Evolutionary conservation across 1,284 basidiomycete species (phyloP).

Genomic region (Cryptococcus sp.): DNA sequence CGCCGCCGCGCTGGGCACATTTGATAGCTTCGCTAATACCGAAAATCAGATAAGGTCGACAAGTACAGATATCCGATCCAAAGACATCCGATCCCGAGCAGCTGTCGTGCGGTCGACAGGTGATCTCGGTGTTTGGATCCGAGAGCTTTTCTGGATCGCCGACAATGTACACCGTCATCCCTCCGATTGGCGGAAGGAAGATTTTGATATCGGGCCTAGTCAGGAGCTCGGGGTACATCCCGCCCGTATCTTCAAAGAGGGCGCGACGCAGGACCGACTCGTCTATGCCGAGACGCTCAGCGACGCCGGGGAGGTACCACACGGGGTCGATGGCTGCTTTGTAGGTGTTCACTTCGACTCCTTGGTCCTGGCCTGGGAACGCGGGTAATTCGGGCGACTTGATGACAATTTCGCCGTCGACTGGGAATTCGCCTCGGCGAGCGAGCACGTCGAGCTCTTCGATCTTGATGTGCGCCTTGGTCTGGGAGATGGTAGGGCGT

Average conservation of each 20-base stretch:
- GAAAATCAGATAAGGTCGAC: conserved; percentile 85
- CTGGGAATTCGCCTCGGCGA: conserved; percentile 65
- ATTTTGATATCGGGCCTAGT: conserved; percentile 91
- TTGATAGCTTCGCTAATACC: conserved; percentile 93
- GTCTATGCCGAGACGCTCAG: conserved; percentile 82
- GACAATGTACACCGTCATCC: conserved; percentile 90
- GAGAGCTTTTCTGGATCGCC: conserved; percentile 76
- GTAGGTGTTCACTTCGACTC: conserved; percentile 73
- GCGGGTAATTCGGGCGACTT: conserved; percentile 54
- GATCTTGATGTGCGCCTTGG: conserved; percentile 61
- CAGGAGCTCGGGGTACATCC: conserved; percentile 94
- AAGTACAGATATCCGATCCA: conserved; percentile 92
- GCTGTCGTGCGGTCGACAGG: conserved; percentile 90
- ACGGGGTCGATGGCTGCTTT: conserved; percentile 83
- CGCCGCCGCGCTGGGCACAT: conserved; percentile 81
- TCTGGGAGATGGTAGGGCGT: conserved; percentile 88
- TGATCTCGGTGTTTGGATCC: conserved; percentile 81
- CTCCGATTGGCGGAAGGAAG: conserved; percentile 92
- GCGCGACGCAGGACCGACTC: conserved; percentile 82
- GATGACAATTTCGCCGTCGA: conserved; percentile 85
- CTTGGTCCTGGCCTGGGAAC: conserved; percentile 64
- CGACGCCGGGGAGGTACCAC: conserved; percentile 94
- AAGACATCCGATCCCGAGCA: conserved; percentile 63
- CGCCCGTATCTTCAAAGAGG: conserved; percentile 87
- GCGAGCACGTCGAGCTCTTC: conserved; percentile 84